Conservation (phyloP, 2,329 filamentous ascomycete species). For the Diaporthe australafricana region DNA sequence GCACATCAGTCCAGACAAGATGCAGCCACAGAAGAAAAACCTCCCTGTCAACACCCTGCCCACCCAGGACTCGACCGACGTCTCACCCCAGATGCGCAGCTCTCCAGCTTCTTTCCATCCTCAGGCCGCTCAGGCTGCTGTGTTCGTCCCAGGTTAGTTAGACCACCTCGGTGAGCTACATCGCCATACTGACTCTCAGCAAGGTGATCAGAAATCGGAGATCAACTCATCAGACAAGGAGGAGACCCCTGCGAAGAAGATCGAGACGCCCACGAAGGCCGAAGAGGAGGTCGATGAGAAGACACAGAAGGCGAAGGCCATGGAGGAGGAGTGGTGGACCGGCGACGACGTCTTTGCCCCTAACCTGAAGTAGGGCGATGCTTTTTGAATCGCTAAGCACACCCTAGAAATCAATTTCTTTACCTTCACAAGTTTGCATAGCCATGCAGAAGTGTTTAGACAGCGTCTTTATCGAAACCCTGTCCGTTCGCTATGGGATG, state of each 20-base stretch:
- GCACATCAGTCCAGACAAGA: neutral
- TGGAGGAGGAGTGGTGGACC: slow-evolving; percentile 14
- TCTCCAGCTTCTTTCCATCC: neutral
- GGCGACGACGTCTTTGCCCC: slow-evolving; percentile 1
- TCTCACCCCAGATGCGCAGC: neutral
- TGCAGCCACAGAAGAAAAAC: neutral
- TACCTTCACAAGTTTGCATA: no score
- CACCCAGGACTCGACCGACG: neutral
- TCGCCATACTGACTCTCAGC: neutral
- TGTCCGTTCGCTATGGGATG: neutral
- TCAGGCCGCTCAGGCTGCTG: neutral
- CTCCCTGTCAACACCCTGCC: neutral
- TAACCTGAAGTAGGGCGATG: neutral
- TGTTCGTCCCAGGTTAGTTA: slow-evolving; percentile 11
- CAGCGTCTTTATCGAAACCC: no score
- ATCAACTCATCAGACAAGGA: neutral
- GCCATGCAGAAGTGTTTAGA: neutral
- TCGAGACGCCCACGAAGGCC: neutral
- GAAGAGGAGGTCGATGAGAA: neutral
- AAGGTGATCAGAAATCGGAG: neutral
- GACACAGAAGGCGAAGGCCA: neutral
- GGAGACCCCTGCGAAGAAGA: neutral
- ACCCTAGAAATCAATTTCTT: neutral
- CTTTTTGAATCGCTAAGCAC: neutral
- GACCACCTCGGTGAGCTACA: no score